Conservation (phyloP, 208 protist genomes). For the Porcisia deanei region DNA sequence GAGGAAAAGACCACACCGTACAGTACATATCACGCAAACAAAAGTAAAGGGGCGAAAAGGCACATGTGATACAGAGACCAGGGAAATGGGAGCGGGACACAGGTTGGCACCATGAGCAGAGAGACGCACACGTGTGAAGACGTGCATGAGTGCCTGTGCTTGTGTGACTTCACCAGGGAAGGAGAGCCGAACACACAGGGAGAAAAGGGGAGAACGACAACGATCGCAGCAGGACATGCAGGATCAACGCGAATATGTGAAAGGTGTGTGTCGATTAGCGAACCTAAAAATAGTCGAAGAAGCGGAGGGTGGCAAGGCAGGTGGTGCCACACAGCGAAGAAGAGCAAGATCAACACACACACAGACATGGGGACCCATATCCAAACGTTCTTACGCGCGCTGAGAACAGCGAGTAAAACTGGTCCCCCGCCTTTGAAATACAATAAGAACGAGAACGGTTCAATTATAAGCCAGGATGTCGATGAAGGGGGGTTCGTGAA, state of each 20-base stretch:
- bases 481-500: not conserved
- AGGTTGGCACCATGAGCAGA: not conserved
- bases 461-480: not conserved
- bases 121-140: not conserved
- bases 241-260: not conserved
- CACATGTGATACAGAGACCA: conserved; percentile 8
- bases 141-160: not conserved
- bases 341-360: not conserved
- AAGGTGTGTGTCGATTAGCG: not conserved
- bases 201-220: not conserved
- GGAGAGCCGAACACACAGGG: not conserved
- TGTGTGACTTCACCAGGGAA: not conserved
- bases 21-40: not conserved
- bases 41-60: not conserved
- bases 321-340: not conserved
- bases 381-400: not conserved
- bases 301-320: not conserved
- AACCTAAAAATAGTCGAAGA: not conserved
- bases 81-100: not conserved
- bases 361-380: not conserved
- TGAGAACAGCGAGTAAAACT: too few relatives aligned
- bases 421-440: too few relatives aligned
- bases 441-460: too few relatives aligned
- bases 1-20: not conserved
- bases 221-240: not conserved